Percentiles rank a stretch among this genome's conserved stretches.
phyloP scores from a whole-genome alignment of 441 rosid species.

The Bruguiera hainesii region DNA sequence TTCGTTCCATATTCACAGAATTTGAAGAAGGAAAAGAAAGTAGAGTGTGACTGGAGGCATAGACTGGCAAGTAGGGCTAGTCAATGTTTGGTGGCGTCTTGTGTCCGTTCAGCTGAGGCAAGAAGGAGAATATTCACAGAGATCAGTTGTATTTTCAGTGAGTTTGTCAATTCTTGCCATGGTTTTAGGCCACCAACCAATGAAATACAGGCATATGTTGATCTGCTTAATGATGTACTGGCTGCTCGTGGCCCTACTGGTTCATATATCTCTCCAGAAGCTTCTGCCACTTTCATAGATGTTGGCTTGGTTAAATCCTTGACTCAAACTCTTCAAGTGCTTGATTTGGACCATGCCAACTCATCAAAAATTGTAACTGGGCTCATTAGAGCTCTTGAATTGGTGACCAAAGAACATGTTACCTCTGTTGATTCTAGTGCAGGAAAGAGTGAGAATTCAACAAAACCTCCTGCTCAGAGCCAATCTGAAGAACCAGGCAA shows the following conservation, averaged over 20 bases:
- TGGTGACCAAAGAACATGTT: conserved; percentile 94
- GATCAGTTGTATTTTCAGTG: conserved; percentile 61
- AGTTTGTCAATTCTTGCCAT: conserved; percentile 58
- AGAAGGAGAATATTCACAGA: conserved; percentile 84
- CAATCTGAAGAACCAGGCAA: conserved; percentile 59
- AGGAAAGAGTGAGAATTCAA: conserved; percentile 62
- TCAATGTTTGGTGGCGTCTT: conserved; percentile 86
- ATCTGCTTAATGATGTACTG: conserved; percentile 85
- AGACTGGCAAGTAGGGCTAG: conserved; percentile 81
- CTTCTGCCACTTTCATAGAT: conserved; percentile 88
- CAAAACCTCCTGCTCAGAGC: conserved; percentile 48
- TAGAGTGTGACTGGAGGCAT: conserved; percentile 90
- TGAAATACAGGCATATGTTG: conserved; percentile 71
- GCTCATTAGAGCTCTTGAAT: conserved; percentile 84
- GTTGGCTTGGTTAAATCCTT: conserved; percentile 84
- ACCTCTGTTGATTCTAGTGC: conserved; percentile 54
- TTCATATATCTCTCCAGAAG: conserved; percentile 81
- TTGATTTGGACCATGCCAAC: conserved; percentile 88
- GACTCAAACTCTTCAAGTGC: conserved; percentile 77
- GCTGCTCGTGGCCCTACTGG: conserved; percentile 89
- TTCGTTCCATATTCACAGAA: conserved; percentile 64
- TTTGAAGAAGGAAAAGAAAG: conserved; percentile 71
- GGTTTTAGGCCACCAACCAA: conserved; percentile 58
- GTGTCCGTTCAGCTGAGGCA: conserved; percentile 92
- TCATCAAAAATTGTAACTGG: conserved; percentile 87